Base-by-base conservation (phyloP, 371 early-diverging fungal genomes). In the Nematocida displodere region DNA sequence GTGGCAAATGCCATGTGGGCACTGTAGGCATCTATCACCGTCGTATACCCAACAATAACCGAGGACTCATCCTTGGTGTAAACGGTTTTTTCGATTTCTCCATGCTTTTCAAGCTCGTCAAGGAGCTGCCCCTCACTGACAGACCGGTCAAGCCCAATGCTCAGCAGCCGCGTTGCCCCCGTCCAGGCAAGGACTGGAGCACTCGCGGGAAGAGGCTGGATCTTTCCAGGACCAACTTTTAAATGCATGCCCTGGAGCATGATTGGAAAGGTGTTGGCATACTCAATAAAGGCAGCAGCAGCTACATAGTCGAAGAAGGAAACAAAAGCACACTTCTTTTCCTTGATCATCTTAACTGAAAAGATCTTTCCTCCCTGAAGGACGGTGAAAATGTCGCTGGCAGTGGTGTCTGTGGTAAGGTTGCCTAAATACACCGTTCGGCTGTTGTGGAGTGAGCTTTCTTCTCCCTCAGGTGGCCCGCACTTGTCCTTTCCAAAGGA, bases 281-380 rank as follows among this genome's bases (percentile, higher is more conserved):
- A 58, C 62, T 71, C 62, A 7, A 71, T 37, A 46, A 71, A 61
- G 7, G 75, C 75, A 61, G 59, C 63, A 61, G 75, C 75, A 17
- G 75, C 48, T 26, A 71, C 52, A 34, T 61, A 59, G 42, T 50
- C 56, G 20, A 71, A 59, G 44, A 61, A 71, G 13, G 47, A 42
- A 37, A 71, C 48, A 61, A 71, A 71, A 8, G 59, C 59, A 28
- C 75, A 71, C 62, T 71, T 71, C 44, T 71, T 71, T 24, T 71
- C 75, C 22, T 24, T 39, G 26, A 71, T 58, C 11, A 62, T 4
- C 44, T 71, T 71, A 22, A 58, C 50, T 29, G 24, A 40, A 29
- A 24, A 61, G 7, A 71, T 49, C 11, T 44, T 13, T 33, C 75
- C 75, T 15, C 75, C 75, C 31, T 61, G 59, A 13, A 71, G 36